phyloP scores from a whole-genome alignment of 345 rosid genomes.

The Eucalyptus tenuipes region DNA sequence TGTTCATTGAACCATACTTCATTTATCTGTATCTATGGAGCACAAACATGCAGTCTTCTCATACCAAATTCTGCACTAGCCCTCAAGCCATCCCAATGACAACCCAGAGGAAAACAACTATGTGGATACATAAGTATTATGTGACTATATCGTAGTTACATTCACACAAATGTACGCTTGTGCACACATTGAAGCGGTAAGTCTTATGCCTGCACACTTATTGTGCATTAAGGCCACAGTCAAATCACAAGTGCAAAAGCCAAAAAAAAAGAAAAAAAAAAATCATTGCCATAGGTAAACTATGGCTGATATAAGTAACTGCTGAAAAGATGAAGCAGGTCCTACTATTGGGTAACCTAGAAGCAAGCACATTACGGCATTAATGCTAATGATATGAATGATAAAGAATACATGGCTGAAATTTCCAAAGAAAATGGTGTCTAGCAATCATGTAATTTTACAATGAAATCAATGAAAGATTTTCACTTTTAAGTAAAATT shows the following conservation, averaged over 20 bases:
- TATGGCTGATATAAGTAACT: background rate
- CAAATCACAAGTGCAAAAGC: background rate
- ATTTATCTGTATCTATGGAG: background rate
- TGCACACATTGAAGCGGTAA: background rate
- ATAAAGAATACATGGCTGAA: background rate
- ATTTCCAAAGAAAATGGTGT: background rate
- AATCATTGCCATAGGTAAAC: background rate
- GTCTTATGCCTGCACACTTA: background rate
- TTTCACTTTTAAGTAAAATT: background rate
- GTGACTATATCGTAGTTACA: background rate
- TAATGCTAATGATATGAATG: background rate
- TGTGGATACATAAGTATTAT: background rate
- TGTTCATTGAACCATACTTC: background rate
- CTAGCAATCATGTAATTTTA: background rate
- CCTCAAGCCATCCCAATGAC: background rate
- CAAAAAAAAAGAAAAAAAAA: background rate
- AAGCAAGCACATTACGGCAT: background rate
- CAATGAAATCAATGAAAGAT: background rate
- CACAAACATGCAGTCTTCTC: background rate
- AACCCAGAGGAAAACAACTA: background rate
- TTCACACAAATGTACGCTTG: background rate
- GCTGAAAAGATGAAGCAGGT: background rate
- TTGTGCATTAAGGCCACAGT: background rate
- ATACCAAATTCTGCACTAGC: background rate
- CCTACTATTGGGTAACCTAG: background rate